Evolutionary conservation across 2,329 filamentous ascomycete species (phyloP).

Genomic region (Colletotrichum brevisporum): DNA sequence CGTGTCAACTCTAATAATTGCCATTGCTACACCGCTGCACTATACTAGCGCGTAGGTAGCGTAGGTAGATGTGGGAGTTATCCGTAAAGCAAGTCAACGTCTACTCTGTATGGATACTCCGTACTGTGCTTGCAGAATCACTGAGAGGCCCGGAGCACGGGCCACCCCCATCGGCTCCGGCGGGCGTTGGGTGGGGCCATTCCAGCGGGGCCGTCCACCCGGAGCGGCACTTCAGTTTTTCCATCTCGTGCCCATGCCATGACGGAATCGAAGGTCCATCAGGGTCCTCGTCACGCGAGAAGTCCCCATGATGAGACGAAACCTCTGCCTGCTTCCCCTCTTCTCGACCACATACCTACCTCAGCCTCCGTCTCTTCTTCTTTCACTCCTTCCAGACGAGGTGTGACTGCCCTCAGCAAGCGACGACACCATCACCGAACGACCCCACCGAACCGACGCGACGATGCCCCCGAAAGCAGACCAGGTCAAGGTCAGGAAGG

Average conservation of each 20-base stretch:
- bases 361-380: background rate
- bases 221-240: slow-evolving; percentile 36
- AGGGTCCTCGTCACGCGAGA: slow-evolving; percentile 37
- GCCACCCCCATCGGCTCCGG: slow-evolving; percentile 21
- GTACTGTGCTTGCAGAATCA: background rate
- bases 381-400: background rate
- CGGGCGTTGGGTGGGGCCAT: too few relatives aligned
- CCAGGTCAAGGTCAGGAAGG: slow-evolving; percentile 41
- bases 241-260: slow-evolving; percentile 1
- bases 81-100: too few relatives aligned
- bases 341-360: background rate
- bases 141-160: background rate
- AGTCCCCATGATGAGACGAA: slow-evolving; percentile 36
- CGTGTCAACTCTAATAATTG: too few relatives aligned
- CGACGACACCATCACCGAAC: background rate
- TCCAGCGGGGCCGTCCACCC: background rate
- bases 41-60: too few relatives aligned
- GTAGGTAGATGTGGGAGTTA: too few relatives aligned
- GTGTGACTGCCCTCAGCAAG: too few relatives aligned
- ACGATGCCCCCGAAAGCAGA: slow-evolving; percentile 42
- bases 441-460: background rate
- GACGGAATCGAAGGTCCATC: slow-evolving; percentile 22
- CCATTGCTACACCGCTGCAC: too few relatives aligned
- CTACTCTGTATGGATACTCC: too few relatives aligned
- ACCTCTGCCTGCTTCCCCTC: slow-evolving; percentile 19